Conservation (phyloP, 139 green algal genomes). For the Picochlorum sp. region DNA sequence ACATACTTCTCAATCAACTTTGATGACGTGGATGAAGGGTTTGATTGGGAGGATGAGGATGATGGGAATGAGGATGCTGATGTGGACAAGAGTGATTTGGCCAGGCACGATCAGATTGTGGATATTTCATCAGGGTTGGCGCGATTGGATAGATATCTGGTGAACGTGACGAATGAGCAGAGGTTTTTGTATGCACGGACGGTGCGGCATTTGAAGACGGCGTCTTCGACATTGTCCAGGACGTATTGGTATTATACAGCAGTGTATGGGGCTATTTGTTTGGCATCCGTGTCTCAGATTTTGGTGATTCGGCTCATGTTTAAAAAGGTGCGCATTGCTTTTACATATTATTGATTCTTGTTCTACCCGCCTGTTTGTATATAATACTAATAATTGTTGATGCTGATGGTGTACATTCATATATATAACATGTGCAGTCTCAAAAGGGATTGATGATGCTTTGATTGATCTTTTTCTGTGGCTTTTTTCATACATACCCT, state of each 20-base stretch:
- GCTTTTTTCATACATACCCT: background rate
- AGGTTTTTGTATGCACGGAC: conserved; percentile 27
- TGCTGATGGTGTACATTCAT: no score
- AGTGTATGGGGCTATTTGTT: conserved; percentile 20
- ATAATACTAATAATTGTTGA: background rate
- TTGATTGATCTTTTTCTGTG: background rate
- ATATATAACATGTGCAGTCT: background rate
- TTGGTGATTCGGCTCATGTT: conserved; percentile 4
- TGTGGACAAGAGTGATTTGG: conserved; percentile 3
- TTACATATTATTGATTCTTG: background rate
- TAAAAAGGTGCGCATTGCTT: conserved; percentile 7
- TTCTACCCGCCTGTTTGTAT: background rate
- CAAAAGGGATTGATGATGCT: conserved; percentile 1
- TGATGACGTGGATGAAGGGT: conserved; percentile 3
- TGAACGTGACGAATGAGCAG: conserved; percentile 36
- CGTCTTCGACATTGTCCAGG: conserved; percentile 16
- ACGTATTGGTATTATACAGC: conserved; percentile 28
- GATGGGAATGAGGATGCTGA: background rate
- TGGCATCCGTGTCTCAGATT: conserved; percentile 26
- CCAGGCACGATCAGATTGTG: conserved; percentile 26
- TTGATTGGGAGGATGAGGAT: conserved; percentile 8
- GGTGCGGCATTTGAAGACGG: conserved; percentile 29
- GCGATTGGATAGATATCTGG: conserved; percentile 30
- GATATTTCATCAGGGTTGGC: conserved; percentile 19
- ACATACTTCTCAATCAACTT: conserved; percentile 36